phyloP scores from a whole-genome alignment of 225 moss, liverwort and hornwort genomes.

The Anthoceros angustus region DNA sequence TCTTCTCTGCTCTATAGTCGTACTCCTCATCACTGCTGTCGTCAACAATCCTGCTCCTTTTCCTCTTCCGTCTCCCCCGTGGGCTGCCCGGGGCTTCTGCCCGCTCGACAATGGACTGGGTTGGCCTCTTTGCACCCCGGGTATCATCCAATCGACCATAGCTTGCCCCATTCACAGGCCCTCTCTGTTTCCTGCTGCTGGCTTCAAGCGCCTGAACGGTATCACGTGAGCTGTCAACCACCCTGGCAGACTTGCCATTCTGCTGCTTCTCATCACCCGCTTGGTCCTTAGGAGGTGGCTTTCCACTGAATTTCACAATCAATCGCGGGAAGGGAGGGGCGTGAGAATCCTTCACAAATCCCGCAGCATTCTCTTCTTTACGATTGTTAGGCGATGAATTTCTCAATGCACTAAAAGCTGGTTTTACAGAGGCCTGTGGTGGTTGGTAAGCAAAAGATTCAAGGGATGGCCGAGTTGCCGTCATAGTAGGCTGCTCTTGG shows the following conservation, averaged over 20 bases:
- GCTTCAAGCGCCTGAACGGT: background rate
- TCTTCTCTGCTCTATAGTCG: slow-evolving; percentile 27
- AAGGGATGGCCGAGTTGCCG: background rate
- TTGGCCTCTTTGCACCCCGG: background rate
- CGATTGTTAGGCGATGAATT: background rate
- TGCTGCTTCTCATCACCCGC: background rate
- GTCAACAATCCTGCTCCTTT: slow-evolving; percentile 13
- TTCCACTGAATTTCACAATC: background rate
- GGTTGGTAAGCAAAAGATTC: background rate
- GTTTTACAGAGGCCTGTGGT: background rate
- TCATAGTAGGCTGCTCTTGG: background rate
- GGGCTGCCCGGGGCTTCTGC: background rate
- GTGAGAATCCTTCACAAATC: background rate
- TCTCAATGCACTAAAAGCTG: background rate
- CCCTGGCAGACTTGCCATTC: background rate
- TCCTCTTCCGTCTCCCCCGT: slow-evolving; percentile 11
- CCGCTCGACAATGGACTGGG: background rate
- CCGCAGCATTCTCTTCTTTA: background rate
- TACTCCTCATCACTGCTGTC: slow-evolving; percentile 47
- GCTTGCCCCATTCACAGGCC: background rate
- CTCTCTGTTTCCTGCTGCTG: background rate
- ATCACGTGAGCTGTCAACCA: background rate
- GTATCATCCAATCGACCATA: background rate
- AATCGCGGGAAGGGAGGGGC: background rate
- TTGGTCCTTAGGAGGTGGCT: background rate